These are phyloP conservation scores for Linnemannia exigua DNA, from an alignment of 192 early-diverging fungal species.

Conservation along the genomic window DNA sequence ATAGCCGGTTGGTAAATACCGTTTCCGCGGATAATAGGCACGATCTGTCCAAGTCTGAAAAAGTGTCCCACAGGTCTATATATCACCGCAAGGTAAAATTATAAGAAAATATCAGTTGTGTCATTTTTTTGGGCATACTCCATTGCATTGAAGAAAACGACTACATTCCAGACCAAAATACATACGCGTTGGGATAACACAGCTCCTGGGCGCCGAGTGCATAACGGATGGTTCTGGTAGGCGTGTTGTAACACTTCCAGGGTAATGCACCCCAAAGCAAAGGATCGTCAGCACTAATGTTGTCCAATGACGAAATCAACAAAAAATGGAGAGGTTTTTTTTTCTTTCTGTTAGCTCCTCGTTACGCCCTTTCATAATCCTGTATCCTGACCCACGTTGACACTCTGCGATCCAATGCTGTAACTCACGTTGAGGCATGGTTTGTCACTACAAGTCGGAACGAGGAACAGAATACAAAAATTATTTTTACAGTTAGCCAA, in stretches of 20 bases:
- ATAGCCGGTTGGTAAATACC: slow-evolving; percentile 90
- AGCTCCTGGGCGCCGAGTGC: slow-evolving; percentile 91
- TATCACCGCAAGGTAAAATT: background rate
- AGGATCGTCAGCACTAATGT: slow-evolving; percentile 75
- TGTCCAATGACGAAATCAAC: background rate
- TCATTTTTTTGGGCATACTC: background rate
- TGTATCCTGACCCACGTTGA: background rate
- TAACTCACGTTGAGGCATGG: slow-evolving; percentile 73
- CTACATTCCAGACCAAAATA: background rate
- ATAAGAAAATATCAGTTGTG: background rate
- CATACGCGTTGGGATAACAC: slow-evolving; percentile 81
- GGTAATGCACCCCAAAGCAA: slow-evolving; percentile 82
- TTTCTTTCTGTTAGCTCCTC: background rate
- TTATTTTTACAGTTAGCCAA: background rate
- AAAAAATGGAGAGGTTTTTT: background rate
- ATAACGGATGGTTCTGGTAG: slow-evolving; percentile 76
- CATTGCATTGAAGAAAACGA: slow-evolving; percentile 13
- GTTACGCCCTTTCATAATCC: background rate
- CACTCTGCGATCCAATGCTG: background rate
- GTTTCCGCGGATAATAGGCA: slow-evolving; percentile 86
- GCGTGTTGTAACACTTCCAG: slow-evolving; percentile 61
- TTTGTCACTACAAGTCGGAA: slow-evolving; percentile 69
- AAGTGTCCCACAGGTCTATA: slow-evolving; percentile 66
- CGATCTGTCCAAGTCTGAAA: slow-evolving; percentile 85
- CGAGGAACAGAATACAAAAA: background rate